These are phyloP conservation scores for Lophiotrema nucula DNA, from an alignment of 495 filamentous ascomycete genomes.

Conservation along the genomic window DNA sequence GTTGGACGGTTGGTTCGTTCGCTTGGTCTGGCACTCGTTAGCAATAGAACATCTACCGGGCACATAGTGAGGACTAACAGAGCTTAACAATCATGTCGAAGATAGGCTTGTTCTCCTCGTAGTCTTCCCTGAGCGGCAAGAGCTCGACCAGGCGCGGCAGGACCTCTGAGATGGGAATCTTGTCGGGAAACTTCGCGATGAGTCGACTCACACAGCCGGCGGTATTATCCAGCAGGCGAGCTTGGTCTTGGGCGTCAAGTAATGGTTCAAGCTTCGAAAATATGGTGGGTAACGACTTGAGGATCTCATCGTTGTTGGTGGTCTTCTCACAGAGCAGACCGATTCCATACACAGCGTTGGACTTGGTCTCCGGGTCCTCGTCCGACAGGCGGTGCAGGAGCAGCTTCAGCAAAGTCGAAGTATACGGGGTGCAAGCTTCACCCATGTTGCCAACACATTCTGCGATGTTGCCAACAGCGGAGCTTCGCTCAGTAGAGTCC, in stretches of 20 bases:
- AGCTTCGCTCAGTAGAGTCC: constrained; percentile 81
- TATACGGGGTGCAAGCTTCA: constrained; percentile 70
- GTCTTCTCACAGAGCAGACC: constrained; percentile 82
- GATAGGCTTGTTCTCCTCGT: constrained; percentile 91
- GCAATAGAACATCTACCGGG: neutral
- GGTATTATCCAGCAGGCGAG: constrained; percentile 86
- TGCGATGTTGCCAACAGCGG: constrained; percentile 85
- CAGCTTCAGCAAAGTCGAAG: constrained; percentile 67
- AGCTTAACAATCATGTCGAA: constrained; percentile 84
- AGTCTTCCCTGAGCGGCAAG: constrained; percentile 90
- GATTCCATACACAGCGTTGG: constrained; percentile 87
- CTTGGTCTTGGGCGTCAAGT: constrained; percentile 64
- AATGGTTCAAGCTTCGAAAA: constrained; percentile 80
- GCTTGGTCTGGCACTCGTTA: constrained; percentile 59
- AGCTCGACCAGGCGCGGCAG: constrained; percentile 75
- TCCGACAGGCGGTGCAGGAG: constrained; percentile 85
- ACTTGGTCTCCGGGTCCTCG: constrained; percentile 87
- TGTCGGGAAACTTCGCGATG: constrained; percentile 78
- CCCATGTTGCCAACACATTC: constrained; percentile 90
- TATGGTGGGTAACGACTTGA: constrained; percentile 72
- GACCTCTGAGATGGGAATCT: constrained; percentile 74
- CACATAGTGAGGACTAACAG: constrained; percentile 59
- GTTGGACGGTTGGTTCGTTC: constrained; percentile 67
- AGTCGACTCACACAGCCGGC: constrained; percentile 89
- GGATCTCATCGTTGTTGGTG: constrained; percentile 65